Base-by-base conservation (phyloP, 1,284 basidiomycete genomes). In the Butyriboletus appendiculatus region DNA sequence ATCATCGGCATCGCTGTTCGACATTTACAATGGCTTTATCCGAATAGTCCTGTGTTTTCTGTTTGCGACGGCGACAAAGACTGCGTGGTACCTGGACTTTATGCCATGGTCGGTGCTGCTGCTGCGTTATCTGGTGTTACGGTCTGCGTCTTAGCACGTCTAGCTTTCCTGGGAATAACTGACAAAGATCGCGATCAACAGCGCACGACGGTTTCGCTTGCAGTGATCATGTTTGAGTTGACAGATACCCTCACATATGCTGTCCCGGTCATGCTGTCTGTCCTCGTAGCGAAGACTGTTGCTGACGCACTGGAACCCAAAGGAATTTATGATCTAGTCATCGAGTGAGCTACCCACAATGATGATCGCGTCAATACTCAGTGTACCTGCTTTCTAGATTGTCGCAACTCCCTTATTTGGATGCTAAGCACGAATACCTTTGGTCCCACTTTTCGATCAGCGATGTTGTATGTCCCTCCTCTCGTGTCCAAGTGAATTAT, bases 221-320 rank as follows among this genome's bases (percentile, higher is more conserved):
- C 94, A 2, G 96, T 98, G 50, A 98, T 98, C 74, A 94, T 98
- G 96, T 98, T 98, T 65, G 96, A 98, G 72, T 80, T 99, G 45
- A 99, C 96, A 1, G 91, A 94, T 58, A 95, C 94, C 1, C 75
- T 99, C 59, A 95, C 92, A 5, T 98, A 98, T 70, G 90, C 85
- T n/a, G 90, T 96, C 0, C 96, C 96, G 1, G 87, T 98, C 59
- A 98, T 98, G 92, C 71, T 98, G 42, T 78, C 87, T 8, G 84
- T 98, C 6, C 80, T 98, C 30, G 88, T 96, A 8, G 95, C 96
- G 28, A 98, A 98, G 77, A 96, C 95, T 0, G 85, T 93, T 4
- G 93, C 92, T 15, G 95, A 98, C 70, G 90, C 89, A 7, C 74
- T 99, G 62, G 93, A 98, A 70, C 92, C 92, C 20, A 96, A 96